phyloP scores from a whole-genome alignment of 345 rosid genomes.

The Salix suchowensis region DNA sequence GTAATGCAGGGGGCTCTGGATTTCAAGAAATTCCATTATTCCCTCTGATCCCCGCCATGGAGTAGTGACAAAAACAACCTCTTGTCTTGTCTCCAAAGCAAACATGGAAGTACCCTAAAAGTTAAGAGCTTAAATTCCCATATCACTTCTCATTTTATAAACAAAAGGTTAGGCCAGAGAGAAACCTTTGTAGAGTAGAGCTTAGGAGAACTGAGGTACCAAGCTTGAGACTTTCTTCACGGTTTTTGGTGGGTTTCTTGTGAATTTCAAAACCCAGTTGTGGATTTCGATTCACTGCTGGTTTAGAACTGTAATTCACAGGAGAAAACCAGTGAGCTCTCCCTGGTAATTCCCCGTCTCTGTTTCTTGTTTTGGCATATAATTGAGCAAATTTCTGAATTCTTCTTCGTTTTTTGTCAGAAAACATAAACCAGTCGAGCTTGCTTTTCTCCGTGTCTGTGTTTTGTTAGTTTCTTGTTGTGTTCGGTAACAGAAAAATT shows the following conservation, averaged over 20 bases:
- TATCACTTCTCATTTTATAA: constrained; percentile 20
- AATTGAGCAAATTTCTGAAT: background rate
- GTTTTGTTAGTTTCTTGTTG: background rate
- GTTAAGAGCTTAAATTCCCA: constrained; percentile 30
- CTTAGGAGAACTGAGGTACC: constrained; percentile 5
- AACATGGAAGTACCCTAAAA: constrained; percentile 35
- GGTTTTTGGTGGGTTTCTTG: constrained; percentile 19
- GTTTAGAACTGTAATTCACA: constrained; percentile 11
- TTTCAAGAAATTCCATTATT: constrained; percentile 69
- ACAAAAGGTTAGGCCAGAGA: constrained; percentile 31
- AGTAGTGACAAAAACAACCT: constrained; percentile 54
- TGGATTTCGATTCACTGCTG: constrained; percentile 22
- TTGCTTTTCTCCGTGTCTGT: background rate
- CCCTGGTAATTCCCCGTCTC: constrained; percentile 34
- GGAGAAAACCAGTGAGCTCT: constrained; percentile 16
- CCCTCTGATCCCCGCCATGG: constrained; percentile 38
- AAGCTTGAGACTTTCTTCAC: constrained; percentile 21
- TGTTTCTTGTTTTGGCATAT: constrained; percentile 4
- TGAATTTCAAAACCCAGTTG: constrained; percentile 26
- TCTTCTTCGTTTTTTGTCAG: background rate
- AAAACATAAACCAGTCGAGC: background rate
- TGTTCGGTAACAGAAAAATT: background rate
- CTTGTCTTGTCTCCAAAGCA: constrained; percentile 47
- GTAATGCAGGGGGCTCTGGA: constrained; percentile 17
- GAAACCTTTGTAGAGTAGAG: background rate